A percentile compares a stretch with the other conserved stretches of the same genome.
These are phyloP conservation scores for Clitopilus hobsonii DNA, from an alignment of 768 basidiomycete genomes.

Conservation along the genomic window DNA sequence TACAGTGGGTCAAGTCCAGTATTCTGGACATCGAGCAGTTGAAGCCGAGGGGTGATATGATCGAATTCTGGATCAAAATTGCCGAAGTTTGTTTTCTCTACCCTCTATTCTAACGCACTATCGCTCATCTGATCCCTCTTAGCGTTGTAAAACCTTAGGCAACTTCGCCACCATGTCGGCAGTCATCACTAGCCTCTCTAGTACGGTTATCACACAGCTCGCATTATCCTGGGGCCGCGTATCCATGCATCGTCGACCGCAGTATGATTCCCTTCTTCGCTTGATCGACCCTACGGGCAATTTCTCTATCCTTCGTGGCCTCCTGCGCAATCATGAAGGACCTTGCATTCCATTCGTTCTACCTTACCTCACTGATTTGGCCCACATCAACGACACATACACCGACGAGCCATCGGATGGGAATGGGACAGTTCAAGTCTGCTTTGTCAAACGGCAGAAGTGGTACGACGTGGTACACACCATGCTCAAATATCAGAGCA, in stretches of 20 bases:
- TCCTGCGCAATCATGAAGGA: slow-evolving; percentile 38
- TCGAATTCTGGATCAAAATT: slow-evolving; percentile 75
- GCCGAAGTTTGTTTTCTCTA: slow-evolving; percentile 56
- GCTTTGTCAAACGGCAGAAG: slow-evolving; percentile 50
- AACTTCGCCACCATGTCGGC: slow-evolving; percentile 70
- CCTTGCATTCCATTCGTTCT: slow-evolving; percentile 68
- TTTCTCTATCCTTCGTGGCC: slow-evolving; percentile 49
- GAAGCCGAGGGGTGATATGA: slow-evolving; percentile 48
- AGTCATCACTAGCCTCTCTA: slow-evolving; percentile 58
- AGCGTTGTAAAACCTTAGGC: slow-evolving; percentile 63
- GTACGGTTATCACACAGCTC: slow-evolving; percentile 50
- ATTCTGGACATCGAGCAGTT: slow-evolving; percentile 48
- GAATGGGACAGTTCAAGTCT: slow-evolving; percentile 27
- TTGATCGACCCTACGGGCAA: slow-evolving; percentile 57
- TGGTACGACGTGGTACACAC: slow-evolving; percentile 50
- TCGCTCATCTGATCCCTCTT: slow-evolving; percentile 10
- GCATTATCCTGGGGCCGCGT: slow-evolving; percentile 68
- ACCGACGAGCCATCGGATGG: slow-evolving; percentile 23
- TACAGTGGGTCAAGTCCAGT: slow-evolving; percentile 63
- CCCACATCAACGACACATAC: slow-evolving; percentile 49
- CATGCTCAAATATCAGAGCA: slow-evolving; percentile 55
- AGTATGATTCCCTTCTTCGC: slow-evolving; percentile 46
- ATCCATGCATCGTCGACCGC: slow-evolving; percentile 32
- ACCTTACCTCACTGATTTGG: slow-evolving; percentile 58
- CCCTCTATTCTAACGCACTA: not conserved